phyloP scores from a whole-genome alignment of 1,284 basidiomycete genomes.

The Apiotrichum siamense region DNA sequence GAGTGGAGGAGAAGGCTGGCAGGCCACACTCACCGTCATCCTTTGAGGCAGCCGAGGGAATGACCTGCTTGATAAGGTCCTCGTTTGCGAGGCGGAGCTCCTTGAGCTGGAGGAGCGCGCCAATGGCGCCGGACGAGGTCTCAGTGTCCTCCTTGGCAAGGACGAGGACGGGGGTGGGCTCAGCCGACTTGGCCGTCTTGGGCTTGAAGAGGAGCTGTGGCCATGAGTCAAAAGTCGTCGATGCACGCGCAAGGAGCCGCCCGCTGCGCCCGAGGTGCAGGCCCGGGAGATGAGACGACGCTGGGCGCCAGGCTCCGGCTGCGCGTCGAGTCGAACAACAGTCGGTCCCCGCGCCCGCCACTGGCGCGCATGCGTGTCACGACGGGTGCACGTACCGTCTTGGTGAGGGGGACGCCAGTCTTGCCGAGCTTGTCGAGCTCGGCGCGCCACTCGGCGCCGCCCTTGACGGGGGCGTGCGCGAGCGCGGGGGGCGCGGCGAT shows the following conservation, averaged over 20 bases:
- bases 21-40: conserved; percentile 63
- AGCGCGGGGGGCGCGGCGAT: conserved; percentile 38
- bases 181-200: conserved; percentile 73
- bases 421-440: conserved; percentile 39
- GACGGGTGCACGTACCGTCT: conserved; percentile 32
- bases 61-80: conserved; percentile 80
- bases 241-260: not conserved
- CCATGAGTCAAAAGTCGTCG: not conserved
- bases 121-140: conserved; percentile 65
- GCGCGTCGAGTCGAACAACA: not conserved
- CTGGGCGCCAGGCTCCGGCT: too few relatives aligned
- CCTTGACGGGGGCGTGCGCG: conserved; percentile 39
- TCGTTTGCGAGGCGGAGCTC: conserved; percentile 82
- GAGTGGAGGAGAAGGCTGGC: too few relatives aligned
- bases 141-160: conserved; percentile 78
- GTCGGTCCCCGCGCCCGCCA: too few relatives aligned
- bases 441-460: conserved; percentile 42
- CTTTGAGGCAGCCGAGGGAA: conserved; percentile 61
- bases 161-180: conserved; percentile 76
- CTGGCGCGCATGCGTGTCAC: too few relatives aligned
- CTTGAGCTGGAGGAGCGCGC: conserved; percentile 78
- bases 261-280: too few relatives aligned
- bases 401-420: conserved; percentile 32
- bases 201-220: conserved; percentile 48
- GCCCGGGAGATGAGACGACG: too few relatives aligned